Evolutionary conservation across 352 stramenopile species (phyloP).

Genomic region (Phytophthora fragariaefolia): DNA sequence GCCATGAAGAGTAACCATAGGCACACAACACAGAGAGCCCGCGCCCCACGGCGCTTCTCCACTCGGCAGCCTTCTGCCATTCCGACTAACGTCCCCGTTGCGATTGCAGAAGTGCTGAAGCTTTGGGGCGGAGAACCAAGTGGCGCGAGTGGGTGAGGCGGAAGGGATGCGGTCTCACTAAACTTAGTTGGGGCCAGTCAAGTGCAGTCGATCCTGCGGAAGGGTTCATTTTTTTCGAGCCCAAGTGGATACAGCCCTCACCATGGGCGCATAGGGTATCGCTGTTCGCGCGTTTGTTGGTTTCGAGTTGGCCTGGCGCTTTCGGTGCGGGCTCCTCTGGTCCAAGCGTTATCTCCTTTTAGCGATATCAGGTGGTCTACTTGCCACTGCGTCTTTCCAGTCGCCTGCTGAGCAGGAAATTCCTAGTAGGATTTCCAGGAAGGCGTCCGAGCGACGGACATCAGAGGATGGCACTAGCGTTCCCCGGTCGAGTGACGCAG

Average conservation of each 20-base stretch:
- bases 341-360: too few species aligned
- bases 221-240: not conserved
- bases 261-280: too few species aligned
- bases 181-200: not conserved
- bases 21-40: not conserved
- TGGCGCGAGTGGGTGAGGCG: not conserved
- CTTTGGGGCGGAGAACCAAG: not conserved
- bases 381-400: too few species aligned
- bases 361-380: too few species aligned
- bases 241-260: not conserved
- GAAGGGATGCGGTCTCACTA: not conserved
- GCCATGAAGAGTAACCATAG: not conserved
- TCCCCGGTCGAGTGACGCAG: not conserved
- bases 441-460: too few species aligned
- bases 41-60: not conserved
- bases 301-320: too few species aligned
- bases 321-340: not conserved
- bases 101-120: not conserved
- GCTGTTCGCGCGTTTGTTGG: too few species aligned
- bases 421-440: too few species aligned
- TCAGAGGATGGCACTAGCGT: not conserved
- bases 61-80: not conserved
- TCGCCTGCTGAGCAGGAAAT: not conserved
- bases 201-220: not conserved
- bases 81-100: not conserved